Evolutionary conservation across 805 yeast genomes (phyloP).

Genomic region (Sugiyamaella qingdaonensis): DNA sequence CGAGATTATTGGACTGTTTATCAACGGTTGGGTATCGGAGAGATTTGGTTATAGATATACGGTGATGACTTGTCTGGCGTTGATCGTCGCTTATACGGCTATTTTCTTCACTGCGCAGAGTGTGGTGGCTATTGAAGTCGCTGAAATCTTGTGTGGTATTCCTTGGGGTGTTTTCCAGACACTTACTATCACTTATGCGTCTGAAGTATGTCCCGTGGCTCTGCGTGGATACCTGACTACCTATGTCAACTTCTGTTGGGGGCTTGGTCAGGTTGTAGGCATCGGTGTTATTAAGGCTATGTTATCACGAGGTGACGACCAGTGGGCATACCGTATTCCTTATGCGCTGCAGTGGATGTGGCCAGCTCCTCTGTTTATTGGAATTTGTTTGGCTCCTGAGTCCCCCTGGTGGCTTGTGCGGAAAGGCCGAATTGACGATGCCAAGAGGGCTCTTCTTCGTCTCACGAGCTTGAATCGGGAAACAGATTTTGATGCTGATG

Average conservation of each 20-base stretch:
- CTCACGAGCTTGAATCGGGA: constrained; percentile 21
- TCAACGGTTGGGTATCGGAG: constrained; percentile 44
- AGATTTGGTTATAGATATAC: constrained; percentile 45
- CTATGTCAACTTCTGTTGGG: constrained; percentile 50
- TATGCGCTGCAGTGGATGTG: constrained; percentile 59
- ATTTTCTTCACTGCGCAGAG: constrained; percentile 40
- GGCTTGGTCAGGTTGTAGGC: constrained; percentile 51
- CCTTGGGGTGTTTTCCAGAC: constrained; percentile 53
- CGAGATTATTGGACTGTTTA: constrained; percentile 42
- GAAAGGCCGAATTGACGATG: constrained; percentile 39
- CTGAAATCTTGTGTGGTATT: constrained; percentile 35
- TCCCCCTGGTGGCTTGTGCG: constrained; percentile 55
- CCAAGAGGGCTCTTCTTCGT: constrained; percentile 38
- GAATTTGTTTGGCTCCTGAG: constrained; percentile 42
- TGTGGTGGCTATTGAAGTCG: constrained; percentile 34
- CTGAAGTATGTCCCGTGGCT: constrained; percentile 51
- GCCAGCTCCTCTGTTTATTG: constrained; percentile 47
- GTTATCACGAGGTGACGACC: constrained; percentile 16
- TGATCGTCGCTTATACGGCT: constrained; percentile 9
- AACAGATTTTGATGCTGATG: constrained; percentile 12
- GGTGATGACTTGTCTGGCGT: constrained; percentile 34
- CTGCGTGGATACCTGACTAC: constrained; percentile 49
- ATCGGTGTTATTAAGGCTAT: constrained; percentile 41
- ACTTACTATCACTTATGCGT: constrained; percentile 47
- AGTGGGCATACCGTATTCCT: constrained; percentile 49